Evolutionary conservation across 306 rosid genomes (phyloP), one percentile per base, ranked within the genome.

Genomic region (Sicyos edulis): DNA sequence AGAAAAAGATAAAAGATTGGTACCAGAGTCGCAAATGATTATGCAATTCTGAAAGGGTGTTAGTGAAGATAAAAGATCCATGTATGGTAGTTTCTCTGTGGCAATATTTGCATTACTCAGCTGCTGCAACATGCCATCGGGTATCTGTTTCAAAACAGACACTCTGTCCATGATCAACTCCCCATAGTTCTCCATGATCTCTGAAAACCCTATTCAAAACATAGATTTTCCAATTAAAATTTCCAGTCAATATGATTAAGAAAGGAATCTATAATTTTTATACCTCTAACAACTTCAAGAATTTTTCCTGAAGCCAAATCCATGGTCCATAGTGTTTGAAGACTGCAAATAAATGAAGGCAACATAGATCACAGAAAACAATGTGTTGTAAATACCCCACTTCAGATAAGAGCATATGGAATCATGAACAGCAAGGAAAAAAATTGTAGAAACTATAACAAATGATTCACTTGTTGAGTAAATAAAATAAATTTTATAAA

Each of bases 11-110:
- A 74, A 56, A 78, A 76, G 34, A 34, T 42, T 17, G 68, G 75
- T 83, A 93, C 97, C 95, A 49, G 78, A 80, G 77, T 90, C 98
- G 70, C 90, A 87, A 54, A 88, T 75, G 80, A 93, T 76, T 76
- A 83, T 34, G 67, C 86, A 83, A 78, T 86, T 79, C 78, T 85
- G 86, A 69, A 88, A 80, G 58, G 81, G 79, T 58, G 90, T 75
- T 9, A 81, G 19, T 50, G 97, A 93, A 75, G 98, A 88, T 73
- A 90, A 62, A 55, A 84, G 93, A 76, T 77, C 86, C 73, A 85
- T 78, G 77, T 75, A 78, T 57, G 88, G 90, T 51, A 86, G 51
- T 80, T 69, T 82, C 69, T 76, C 84, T 65, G 83, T 76, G 54
- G 72, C 73, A 76, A 15, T 75, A 63, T 70, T 67, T 74, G 81